These are phyloP conservation scores for Amoeboaphelidium protococcarum DNA, from an alignment of 371 early-diverging fungal species.

Conservation along the genomic window DNA sequence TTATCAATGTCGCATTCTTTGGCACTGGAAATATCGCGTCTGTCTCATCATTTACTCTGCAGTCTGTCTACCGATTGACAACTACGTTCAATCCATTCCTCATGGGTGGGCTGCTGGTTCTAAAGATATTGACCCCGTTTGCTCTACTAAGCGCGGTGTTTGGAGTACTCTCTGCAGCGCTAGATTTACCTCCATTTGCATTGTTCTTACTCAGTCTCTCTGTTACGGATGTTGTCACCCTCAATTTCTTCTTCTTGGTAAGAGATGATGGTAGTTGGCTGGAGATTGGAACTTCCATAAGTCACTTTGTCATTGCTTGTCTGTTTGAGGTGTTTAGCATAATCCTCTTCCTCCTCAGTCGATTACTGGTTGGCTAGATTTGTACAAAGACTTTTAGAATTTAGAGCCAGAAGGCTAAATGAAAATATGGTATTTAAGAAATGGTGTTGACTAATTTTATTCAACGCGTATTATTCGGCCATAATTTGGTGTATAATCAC, in stretches of 20 bases:
- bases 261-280: constrained; percentile 78
- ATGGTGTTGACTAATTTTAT: neutral
- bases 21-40: constrained; percentile 87
- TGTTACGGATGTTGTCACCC: constrained; percentile 70
- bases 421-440: neutral
- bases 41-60: constrained; percentile 52
- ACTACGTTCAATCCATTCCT: constrained; percentile 70
- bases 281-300: constrained; percentile 85
- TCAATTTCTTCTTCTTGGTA: constrained; percentile 83
- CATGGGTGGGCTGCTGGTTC: constrained; percentile 54
- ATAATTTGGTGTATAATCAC: neutral
- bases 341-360: neutral
- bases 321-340: neutral
- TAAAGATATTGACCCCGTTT: constrained; percentile 75
- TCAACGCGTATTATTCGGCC: neutral
- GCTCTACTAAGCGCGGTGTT: constrained; percentile 46
- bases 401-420: neutral
- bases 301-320: constrained; percentile 17
- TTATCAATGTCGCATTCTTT: constrained; percentile 77
- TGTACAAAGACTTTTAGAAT: neutral
- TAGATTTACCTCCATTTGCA: constrained; percentile 51
- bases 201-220: constrained; percentile 52
- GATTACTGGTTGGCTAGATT: too few relatives aligned
- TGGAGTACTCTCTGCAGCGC: constrained; percentile 34
- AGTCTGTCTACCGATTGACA: constrained; percentile 67